Evolutionary conservation across 2,329 filamentous ascomycete genomes (phyloP).

Genomic region (Trichoderma aggressivum): DNA sequence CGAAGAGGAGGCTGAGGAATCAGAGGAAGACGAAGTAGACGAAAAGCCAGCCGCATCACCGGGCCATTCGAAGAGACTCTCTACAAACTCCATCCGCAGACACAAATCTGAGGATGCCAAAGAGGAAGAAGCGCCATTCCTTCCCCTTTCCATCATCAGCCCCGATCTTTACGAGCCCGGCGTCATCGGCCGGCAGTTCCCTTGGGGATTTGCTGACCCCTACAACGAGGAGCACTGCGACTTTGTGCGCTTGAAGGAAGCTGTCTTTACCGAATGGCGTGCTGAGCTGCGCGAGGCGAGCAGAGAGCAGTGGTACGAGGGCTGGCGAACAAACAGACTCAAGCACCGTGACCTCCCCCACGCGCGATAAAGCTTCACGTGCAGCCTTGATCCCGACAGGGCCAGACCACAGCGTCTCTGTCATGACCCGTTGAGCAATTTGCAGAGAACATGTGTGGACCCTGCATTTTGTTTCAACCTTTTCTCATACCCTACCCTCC

Average conservation of each 20-base stretch:
- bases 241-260: constrained; percentile 84
- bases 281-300: constrained; percentile 85
- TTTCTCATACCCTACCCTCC: background rate
- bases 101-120: constrained; percentile 43
- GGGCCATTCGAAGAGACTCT: constrained; percentile 43
- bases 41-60: constrained; percentile 32
- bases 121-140: constrained; percentile 60
- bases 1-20: constrained; percentile 46
- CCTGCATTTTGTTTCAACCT: background rate
- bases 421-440: constrained; percentile 13
- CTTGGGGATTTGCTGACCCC: constrained; percentile 95
- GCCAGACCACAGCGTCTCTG: background rate
- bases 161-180: constrained; percentile 85
- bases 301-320: constrained; percentile 90
- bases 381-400: background rate
- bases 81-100: constrained; percentile 44
- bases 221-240: constrained; percentile 91
- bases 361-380: constrained; percentile 29
- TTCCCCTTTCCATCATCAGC: constrained; percentile 90
- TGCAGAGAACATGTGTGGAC: background rate
- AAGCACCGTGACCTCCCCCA: constrained; percentile 50
- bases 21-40: constrained; percentile 30
- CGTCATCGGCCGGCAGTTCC: constrained; percentile 80
- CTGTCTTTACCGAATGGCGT: constrained; percentile 91
- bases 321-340: constrained; percentile 76